Evolutionary conservation across 169 alveolate species (phyloP), one percentile per base, ranked within the genome.

Genomic region (Plasmodium reichenowi): DNA sequence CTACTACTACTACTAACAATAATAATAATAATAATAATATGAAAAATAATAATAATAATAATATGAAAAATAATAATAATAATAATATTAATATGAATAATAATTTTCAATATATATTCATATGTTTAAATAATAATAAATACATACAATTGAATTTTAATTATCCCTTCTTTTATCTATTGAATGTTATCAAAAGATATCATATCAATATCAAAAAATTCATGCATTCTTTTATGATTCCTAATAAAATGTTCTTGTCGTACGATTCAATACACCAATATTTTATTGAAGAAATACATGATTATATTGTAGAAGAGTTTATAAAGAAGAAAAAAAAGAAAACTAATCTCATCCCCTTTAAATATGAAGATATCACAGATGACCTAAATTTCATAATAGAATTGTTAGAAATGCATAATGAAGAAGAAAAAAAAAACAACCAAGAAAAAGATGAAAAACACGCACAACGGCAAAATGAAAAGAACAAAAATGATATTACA

Each of bases 271-370:
- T n/a, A 43, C 13, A 10, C 59, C 12, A 7, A 10, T 63, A 63
- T 48, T 66, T 66, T 17, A 15, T 78, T 8, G 89, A 78, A 78
- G 68, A 64, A 50, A 78, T 78, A 26, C 78, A 78, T 26, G 89
- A 78, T 59, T 64, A 78, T 32, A 10, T 78, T 29, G 24, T 78
- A n/a, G 89, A 66, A 2, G 45, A 50, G 20, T 64, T 78, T 63
- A 12, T 78, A 54, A 78, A 64, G 54, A 67, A 54, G 12, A 64
- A 43, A 78, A 78, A 78, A 78, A 78, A 78, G 67, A 64, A 67
- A 48, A 50, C 32, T 26, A 78, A 43, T 24, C n/a, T 78, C 0
- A 78, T 78, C 13, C 89, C 89, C 7, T 78, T 78, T 26, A 64
- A 75, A 43, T 78, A 64, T 68, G 70, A 78, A 12, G 58, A 52